Percentiles rank a stretch among this genome's conserved stretches.
phyloP scores from a whole-genome alignment of 352 stramenopile genomes.

The Thraustochytrium striatum region DNA sequence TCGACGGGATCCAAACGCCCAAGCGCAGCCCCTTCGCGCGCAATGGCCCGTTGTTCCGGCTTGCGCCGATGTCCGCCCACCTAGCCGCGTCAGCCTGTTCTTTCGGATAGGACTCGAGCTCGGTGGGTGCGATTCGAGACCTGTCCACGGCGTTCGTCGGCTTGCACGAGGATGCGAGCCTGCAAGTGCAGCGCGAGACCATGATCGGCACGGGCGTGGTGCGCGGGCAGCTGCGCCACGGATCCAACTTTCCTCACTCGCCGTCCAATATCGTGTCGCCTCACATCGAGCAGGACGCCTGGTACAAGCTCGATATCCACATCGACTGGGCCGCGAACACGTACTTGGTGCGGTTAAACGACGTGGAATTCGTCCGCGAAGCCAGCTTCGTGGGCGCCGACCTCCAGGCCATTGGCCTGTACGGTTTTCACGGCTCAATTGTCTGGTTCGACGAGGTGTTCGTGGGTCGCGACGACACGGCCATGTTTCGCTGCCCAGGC shows the following conservation, averaged over 20 bases:
- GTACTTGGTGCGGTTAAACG: constrained; percentile 84
- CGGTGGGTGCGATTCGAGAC: neutral
- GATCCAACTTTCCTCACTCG: constrained; percentile 66
- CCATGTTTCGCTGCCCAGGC: constrained; percentile 78
- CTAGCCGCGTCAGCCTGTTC: neutral
- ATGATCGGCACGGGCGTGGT: constrained; percentile 67
- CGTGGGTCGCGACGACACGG: constrained; percentile 80
- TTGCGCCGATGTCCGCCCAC: neutral
- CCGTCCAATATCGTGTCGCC: constrained; percentile 56
- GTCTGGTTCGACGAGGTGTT: constrained; percentile 93
- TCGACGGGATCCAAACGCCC: neutral
- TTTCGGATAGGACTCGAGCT: neutral
- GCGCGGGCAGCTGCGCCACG: constrained; percentile 66
- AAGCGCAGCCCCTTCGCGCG: constrained; percentile 39
- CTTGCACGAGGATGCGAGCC: no score
- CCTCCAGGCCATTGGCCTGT: constrained; percentile 67
- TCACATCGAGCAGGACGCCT: constrained; percentile 67
- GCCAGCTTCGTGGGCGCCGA: constrained; percentile 59
- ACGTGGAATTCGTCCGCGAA: constrained; percentile 69
- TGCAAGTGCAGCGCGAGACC: no score
- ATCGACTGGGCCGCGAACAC: constrained; percentile 71
- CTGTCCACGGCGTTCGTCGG: constrained; percentile 61
- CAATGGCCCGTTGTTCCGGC: constrained; percentile 23
- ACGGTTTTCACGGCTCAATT: constrained; percentile 69
- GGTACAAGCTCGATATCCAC: constrained; percentile 90